Base-by-base conservation (phyloP, 1,284 basidiomycete species). In the Ganoderma meredithae region DNA sequence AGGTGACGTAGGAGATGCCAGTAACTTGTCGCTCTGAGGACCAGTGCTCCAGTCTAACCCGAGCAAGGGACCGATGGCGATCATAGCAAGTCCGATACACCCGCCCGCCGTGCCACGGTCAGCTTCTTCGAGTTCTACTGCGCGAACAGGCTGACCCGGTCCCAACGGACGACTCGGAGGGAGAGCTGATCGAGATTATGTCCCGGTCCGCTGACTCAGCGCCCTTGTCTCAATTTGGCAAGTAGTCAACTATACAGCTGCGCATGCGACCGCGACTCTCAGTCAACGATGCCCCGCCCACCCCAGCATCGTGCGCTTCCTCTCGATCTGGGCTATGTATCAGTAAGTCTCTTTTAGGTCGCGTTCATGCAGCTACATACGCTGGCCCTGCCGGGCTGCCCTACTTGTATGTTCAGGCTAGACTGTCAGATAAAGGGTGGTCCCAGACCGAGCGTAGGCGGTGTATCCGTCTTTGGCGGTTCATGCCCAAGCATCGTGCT, bases 61-160 rank as follows among this genome's bases (percentile, higher is more conserved):
- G 25, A 40, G 22, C 22, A 40, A 17, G n/a, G 5, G 58, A 60
- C 3, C 13, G 58, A 39, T 12, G 15, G 15, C 40, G 41, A 41
- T 40, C n/a, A 25, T 15, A 22, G 58, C 15, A 53, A 53, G 52
- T 53, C 52, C 52, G 52, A 31, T 53, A 53, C 52, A 25, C 27
- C 52, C 52, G 52, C 49, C 10, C 19, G 6, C n/a, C n/a, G n/a
- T 49, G 47, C 8, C 41, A 43, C 41, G 17, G 17, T 44, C 43
- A n/a, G 22, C 49, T 31, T n/a, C 47, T n/a, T n/a, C n/a, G 47
- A 22, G 8, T 31, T 31, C 31, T 31, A 5, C 31, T 31, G 31
- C 31, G 31, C 31, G 31, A 5, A 31, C 31, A 31, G 31, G 3
- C 31, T 31, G 31, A 31, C 31, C 31, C 31, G 31, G 31, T 31